Evolutionary conservation across 192 early-diverging fungal species (phyloP).

Genomic region (Phycomyces nitens): DNA sequence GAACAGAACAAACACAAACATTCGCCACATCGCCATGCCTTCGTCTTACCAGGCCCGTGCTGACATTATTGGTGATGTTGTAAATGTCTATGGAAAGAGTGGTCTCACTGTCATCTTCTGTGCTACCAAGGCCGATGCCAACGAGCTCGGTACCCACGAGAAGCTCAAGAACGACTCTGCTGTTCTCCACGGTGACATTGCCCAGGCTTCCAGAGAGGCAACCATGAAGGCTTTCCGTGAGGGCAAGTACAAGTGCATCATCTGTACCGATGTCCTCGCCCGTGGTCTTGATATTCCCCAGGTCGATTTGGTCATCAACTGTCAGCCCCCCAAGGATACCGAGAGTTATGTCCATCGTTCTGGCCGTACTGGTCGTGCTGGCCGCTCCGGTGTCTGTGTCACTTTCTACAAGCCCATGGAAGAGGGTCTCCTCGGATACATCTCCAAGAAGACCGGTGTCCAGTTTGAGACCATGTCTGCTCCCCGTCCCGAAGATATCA

Average conservation of each 20-base stretch:
- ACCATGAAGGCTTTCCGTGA: conserved; percentile 85
- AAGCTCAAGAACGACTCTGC: conserved; percentile 75
- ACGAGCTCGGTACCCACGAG: conserved; percentile 73
- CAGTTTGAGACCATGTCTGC: conserved; percentile 75
- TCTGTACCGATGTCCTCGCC: conserved; percentile 93
- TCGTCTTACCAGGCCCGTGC: conserved; percentile 86
- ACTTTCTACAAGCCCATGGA: conserved; percentile 91
- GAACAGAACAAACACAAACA: conserved; percentile 85
- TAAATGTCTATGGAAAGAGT: conserved; percentile 81
- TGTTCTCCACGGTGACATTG: conserved; percentile 84
- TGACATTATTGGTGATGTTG: conserved; percentile 92
- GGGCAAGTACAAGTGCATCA: conserved; percentile 79
- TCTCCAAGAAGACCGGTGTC: conserved; percentile 76
- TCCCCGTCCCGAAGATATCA: conserved; percentile 89
- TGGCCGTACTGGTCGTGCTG: conserved; percentile 92
- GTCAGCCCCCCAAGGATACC: conserved; percentile 89
- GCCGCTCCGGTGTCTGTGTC: conserved; percentile 82
- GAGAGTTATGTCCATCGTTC: conserved; percentile 95
- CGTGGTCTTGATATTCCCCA: conserved; percentile 96
- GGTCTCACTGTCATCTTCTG: conserved; percentile 92
- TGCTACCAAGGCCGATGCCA: conserved; percentile 89
- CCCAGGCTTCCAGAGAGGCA: conserved; percentile 72
- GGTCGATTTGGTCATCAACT: conserved; percentile 96
- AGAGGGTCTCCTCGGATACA: conserved; percentile 75
- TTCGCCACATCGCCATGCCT: conserved; percentile 81